phyloP scores from a whole-genome alignment of 2,329 filamentous ascomycete genomes.

The Neonectria hederae region DNA sequence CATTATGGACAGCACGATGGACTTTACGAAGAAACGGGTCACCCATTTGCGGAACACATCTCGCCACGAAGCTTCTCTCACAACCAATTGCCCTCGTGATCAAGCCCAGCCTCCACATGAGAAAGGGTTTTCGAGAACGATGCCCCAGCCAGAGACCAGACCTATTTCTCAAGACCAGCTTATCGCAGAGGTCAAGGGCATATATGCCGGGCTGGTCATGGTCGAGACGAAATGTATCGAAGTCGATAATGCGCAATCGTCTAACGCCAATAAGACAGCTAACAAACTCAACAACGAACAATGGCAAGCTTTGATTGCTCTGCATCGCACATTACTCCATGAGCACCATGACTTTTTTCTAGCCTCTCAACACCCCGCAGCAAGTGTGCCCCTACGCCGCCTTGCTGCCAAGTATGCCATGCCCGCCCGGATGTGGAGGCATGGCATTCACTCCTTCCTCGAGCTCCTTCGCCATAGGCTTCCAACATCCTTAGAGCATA shows the following conservation, averaged over 20 bases:
- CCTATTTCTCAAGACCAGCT: conserved; percentile 82
- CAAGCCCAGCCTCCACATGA: no score
- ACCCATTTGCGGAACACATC: not conserved
- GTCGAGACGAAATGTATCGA: conserved; percentile 90
- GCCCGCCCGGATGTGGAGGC: conserved; percentile 93
- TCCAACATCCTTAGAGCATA: conserved; percentile 81
- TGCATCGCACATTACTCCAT: conserved; percentile 79
- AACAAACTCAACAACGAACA: conserved; percentile 70
- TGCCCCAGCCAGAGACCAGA: conserved; percentile 54
- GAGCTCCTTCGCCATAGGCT: conserved; percentile 78
- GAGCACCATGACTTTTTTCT: conserved; percentile 79
- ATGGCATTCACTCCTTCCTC: conserved; percentile 87
- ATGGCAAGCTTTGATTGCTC: conserved; percentile 83
- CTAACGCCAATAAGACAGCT: conserved; percentile 48
- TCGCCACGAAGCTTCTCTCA: no score
- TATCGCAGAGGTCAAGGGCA: conserved; percentile 81
- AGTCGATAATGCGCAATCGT: conserved; percentile 72
- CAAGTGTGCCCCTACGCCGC: conserved; percentile 71
- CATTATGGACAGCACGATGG: not conserved
- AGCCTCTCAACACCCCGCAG: conserved; percentile 85
- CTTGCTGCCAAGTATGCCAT: conserved; percentile 86
- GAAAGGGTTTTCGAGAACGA: conserved; percentile 5
- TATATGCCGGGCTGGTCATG: conserved; percentile 85
- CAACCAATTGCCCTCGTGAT: no score
- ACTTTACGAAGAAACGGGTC: not conserved